Base-by-base conservation (phyloP, 1,284 basidiomycete species). In the Ustilago lituana region DNA sequence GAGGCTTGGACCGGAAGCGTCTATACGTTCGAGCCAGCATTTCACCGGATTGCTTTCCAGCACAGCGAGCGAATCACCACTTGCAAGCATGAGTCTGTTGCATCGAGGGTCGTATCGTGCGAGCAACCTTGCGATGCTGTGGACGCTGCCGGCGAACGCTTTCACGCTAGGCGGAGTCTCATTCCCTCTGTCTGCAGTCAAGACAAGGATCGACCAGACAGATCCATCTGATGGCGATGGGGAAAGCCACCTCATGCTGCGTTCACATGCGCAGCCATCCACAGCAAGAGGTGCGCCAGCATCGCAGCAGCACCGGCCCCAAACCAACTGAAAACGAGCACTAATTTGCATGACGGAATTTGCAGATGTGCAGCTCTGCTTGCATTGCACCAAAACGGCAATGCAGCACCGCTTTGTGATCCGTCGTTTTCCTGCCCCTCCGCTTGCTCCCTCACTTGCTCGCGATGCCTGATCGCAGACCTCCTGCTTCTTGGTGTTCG, bases 331-430 rank as follows among this genome's bases (percentile, higher is more conserved):
- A 35, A n/a, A 36, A 17, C 33, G 35, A 48, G 46, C 35, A n/a
- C 29, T 37, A 49, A 39, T 39, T 31, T 20, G 47, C 47, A 40
- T 39, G 27, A 40, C n/a, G 37, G 47, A 39, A 40, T 39, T 49
- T 40, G 26, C 33, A 40, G 44, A 8, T 36, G 33, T 19, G 29
- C 47, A 32, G 14, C 39, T 36, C 11, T 17, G 33, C n/a, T 36
- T 36, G 33, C 33, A 36, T 36, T n/a, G 15, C 33, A 36, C 11
- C 33, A 36, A n/a, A 17, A n/a, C 6, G 33, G 46, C 19, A 26
- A 39, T 50, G 19, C 29, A 38, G 41, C 41, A 53, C 51, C 35
- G 35, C 41, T 27, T 45, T 37, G 35, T 53, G 41, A 53, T 53
- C 38, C 38, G 35, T 45, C 51, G 15, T 38, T 38, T 45, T 31